Evolutionary conservation across 2,329 filamentous ascomycete genomes (phyloP).

Genomic region (Botrytis fabae): DNA sequence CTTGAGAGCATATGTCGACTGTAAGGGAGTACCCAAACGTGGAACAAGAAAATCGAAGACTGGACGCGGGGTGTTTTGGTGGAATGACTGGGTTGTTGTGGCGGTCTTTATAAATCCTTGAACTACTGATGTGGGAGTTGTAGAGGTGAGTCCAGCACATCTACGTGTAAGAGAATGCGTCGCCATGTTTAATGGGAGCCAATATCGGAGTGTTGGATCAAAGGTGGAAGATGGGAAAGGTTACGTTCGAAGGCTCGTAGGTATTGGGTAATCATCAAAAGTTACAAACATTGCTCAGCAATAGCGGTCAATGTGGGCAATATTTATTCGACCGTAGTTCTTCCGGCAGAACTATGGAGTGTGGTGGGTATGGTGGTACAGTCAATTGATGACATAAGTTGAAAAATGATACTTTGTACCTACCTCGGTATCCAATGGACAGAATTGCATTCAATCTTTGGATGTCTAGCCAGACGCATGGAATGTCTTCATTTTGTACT

Average conservation of each 20-base stretch:
- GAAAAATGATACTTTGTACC: not conserved
- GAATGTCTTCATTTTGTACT: not conserved
- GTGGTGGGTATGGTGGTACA: too few species aligned
- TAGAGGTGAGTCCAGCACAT: constrained; percentile 30
- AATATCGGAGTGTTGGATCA: not conserved
- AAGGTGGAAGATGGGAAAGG: not conserved
- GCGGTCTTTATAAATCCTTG: constrained; percentile 35
- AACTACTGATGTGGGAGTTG: constrained; percentile 30
- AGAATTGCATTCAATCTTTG: not conserved
- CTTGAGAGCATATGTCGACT: not conserved
- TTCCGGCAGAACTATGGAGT: not conserved
- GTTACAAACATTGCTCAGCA: constrained; percentile 3
- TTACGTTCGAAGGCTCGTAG: not conserved
- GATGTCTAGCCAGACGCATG: not conserved
- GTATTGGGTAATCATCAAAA: not conserved
- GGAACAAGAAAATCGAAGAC: constrained; percentile 39
- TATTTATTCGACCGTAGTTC: not conserved
- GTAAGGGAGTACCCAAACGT: constrained; percentile 19
- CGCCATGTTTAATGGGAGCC: constrained; percentile 30
- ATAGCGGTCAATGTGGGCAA: constrained; percentile 4
- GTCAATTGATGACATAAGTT: not conserved
- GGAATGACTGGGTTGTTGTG: constrained; percentile 36
- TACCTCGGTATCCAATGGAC: not conserved
- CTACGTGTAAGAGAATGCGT: constrained; percentile 31
- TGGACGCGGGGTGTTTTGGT: constrained; percentile 32